phyloP scores from a whole-genome alignment of 371 early-diverging fungal genomes.

The Haplosporangium sp. region DNA sequence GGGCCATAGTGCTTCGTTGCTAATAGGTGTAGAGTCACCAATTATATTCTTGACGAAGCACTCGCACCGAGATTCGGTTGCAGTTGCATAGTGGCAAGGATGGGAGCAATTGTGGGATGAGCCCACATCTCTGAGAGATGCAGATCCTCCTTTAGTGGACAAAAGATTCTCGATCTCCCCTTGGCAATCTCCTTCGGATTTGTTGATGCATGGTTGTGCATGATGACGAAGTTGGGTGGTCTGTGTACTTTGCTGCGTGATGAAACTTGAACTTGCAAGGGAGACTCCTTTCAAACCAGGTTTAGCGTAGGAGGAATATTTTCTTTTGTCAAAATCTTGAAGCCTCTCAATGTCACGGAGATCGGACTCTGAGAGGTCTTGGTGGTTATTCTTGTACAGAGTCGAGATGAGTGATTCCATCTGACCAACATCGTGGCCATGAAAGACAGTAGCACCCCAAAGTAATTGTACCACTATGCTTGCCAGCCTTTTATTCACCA shows the following conservation, averaged over 20 bases:
- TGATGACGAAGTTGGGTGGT: neutral
- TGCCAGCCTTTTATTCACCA: slow-evolving; percentile 32
- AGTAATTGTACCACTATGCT: slow-evolving; percentile 22
- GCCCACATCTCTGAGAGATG: neutral
- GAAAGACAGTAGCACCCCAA: slow-evolving; percentile 36
- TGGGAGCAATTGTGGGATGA: neutral
- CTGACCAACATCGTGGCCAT: slow-evolving; percentile 35
- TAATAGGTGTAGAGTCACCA: neutral
- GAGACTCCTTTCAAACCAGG: neutral
- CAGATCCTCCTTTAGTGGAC: neutral
- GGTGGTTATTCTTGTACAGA: neutral
- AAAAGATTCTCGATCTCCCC: neutral
- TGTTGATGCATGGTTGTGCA: neutral
- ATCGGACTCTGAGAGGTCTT: neutral
- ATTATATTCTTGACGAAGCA: neutral
- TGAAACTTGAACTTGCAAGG: neutral
- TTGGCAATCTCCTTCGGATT: neutral
- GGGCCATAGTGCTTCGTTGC: slow-evolving; percentile 16
- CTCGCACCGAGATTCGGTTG: neutral
- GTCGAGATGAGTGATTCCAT: slow-evolving; percentile 29
- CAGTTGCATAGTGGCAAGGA: neutral
- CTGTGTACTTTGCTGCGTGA: neutral
- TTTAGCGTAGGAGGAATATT: neutral
- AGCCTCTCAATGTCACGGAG: neutral
- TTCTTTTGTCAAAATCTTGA: neutral